Conservation (phyloP, 2,329 filamentous ascomycete species). For the Ceratocystis cacaofunesta region DNA sequence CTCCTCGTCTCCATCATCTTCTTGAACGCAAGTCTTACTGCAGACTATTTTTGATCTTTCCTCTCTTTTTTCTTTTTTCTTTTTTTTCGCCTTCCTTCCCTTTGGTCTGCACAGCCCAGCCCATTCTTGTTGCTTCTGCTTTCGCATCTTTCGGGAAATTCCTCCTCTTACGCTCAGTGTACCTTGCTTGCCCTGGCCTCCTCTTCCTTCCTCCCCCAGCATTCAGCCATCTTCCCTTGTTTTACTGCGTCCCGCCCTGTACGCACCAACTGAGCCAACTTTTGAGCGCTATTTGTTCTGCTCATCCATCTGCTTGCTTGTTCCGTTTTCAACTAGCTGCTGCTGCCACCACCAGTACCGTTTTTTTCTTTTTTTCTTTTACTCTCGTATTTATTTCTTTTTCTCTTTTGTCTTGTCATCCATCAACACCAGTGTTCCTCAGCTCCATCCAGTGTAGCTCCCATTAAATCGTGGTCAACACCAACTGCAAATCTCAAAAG, state of each 20-base stretch:
- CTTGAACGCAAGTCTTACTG: background rate
- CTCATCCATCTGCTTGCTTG: background rate
- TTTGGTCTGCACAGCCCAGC: conserved; percentile 1
- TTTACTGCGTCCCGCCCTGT: background rate
- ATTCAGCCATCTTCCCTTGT: background rate
- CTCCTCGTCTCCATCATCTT: background rate
- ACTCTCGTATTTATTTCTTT: background rate
- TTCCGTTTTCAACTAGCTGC: conserved; percentile 8
- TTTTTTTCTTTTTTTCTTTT: conserved; percentile 6
- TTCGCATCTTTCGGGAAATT: conserved; percentile 4
- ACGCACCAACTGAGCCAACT: background rate
- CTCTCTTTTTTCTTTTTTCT: background rate
- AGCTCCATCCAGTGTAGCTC: too few relatives aligned
- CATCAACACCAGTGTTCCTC: too few relatives aligned
- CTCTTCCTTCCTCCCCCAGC: background rate
- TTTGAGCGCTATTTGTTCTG: background rate
- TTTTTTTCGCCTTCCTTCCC: background rate
- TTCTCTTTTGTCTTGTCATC: background rate
- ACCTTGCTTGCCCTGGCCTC: background rate
- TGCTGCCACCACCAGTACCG: background rate
- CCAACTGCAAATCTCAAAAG: background rate
- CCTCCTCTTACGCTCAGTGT: background rate
- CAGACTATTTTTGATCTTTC: background rate
- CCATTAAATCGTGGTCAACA: background rate
- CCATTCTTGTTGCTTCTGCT: background rate